Conservation (phyloP, 805 yeast species). For the Hanseniaspora nectarophila region DNA sequence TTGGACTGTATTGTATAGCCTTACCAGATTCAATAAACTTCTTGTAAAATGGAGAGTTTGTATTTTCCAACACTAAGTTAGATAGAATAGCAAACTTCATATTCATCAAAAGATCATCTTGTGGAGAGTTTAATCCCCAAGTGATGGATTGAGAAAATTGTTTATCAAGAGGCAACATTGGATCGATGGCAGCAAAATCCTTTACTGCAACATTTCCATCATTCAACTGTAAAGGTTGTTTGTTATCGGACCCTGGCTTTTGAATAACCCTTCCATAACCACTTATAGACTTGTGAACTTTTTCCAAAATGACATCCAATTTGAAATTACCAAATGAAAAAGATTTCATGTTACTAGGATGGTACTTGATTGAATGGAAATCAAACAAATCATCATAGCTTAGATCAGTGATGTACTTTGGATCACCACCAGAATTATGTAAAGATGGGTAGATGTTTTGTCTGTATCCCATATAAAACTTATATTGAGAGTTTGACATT, state of each 20-base stretch:
- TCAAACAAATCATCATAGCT: slow-evolving; percentile 62
- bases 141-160: slow-evolving; percentile 77
- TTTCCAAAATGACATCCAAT: slow-evolving; percentile 45
- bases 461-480: slow-evolving; percentile 72
- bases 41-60: slow-evolving; percentile 80
- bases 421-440: slow-evolving; percentile 92
- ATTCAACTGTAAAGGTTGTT: slow-evolving; percentile 26
- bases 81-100: slow-evolving; percentile 63
- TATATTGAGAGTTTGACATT: slow-evolving; percentile 74
- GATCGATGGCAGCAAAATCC: slow-evolving; percentile 70
- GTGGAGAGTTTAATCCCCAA: slow-evolving; percentile 73
- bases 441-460: slow-evolving; percentile 73
- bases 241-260: slow-evolving; percentile 29
- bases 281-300: slow-evolving; percentile 40
- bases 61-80: slow-evolving; percentile 73
- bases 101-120: slow-evolving; percentile 50
- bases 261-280: slow-evolving; percentile 37
- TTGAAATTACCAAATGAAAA: slow-evolving; percentile 80
- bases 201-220: slow-evolving; percentile 27
- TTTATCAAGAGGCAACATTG: slow-evolving; percentile 49
- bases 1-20: slow-evolving; percentile 77
- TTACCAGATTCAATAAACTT: slow-evolving; percentile 72
- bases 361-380: slow-evolving; percentile 67
- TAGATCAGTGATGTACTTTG: slow-evolving; percentile 61
- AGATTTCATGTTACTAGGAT: slow-evolving; percentile 79